Evolutionary conservation across 192 early-diverging fungal species (phyloP).

Genomic region (Ramicandelaber brevisporus): DNA sequence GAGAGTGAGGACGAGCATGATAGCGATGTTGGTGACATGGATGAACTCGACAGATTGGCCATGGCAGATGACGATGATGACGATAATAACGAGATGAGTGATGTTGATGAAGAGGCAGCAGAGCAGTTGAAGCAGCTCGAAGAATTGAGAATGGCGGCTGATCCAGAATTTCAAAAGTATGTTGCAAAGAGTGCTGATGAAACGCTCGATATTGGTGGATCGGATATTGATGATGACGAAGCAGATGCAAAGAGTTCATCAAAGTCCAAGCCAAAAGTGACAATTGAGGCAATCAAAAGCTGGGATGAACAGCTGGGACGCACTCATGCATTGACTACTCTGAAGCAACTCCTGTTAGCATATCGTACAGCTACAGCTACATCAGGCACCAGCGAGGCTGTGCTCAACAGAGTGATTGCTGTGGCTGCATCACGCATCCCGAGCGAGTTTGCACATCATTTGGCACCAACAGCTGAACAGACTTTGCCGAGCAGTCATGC

Average conservation of each 20-base stretch:
- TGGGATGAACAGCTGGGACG: constrained; percentile 39
- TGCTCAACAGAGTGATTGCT: constrained; percentile 65
- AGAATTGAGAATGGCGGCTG: constrained; percentile 51
- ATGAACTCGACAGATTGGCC: constrained; percentile 17
- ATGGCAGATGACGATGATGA: constrained; percentile 12
- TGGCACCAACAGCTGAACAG: constrained; percentile 8
- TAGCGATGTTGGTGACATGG: constrained; percentile 11
- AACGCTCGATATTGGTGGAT: constrained; percentile 53
- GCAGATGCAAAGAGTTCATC: constrained; percentile 10
- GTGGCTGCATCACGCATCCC: constrained; percentile 43
- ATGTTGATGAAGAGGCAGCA: constrained; percentile 31
- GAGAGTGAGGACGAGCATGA: constrained; percentile 4
- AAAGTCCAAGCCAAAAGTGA: constrained; percentile 20
- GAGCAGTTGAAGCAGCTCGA: constrained; percentile 64
- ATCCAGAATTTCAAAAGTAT: constrained; percentile 83
- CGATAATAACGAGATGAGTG: constrained; percentile 13
- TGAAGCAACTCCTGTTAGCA: constrained; percentile 54
- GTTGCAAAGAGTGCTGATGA: constrained; percentile 64
- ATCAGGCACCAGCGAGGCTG: too few species aligned
- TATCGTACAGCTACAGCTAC: constrained; percentile 9
- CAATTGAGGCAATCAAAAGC: constrained; percentile 36
- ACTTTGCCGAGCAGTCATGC: constrained; percentile 9
- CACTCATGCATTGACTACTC: constrained; percentile 33
- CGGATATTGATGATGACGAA: constrained; percentile 15
- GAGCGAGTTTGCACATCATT: too few species aligned